These are phyloP conservation scores for Physaria fendleri DNA, from an alignment of 345 rosid genomes.

Conservation along the genomic window DNA sequence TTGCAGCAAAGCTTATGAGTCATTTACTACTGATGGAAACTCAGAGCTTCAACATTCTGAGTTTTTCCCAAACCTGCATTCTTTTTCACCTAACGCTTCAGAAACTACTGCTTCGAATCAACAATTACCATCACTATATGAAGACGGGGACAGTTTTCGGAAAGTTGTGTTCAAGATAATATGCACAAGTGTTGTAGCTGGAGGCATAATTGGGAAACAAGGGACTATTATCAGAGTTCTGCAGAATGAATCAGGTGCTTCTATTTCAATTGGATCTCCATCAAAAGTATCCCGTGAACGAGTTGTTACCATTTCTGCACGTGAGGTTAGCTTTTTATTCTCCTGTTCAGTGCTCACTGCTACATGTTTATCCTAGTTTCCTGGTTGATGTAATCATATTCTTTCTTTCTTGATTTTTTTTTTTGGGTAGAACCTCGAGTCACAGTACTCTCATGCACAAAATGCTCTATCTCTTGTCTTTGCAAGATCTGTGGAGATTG, in stretches of 20 bases:
- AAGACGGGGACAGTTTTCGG: constrained; percentile 11
- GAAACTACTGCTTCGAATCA: constrained; percentile 12
- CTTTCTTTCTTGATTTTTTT: not conserved
- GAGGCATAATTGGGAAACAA: constrained; percentile 62
- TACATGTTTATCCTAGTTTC: not conserved
- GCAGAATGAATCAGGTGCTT: constrained; percentile 58
- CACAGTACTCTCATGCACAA: constrained; percentile 54
- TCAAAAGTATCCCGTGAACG: constrained; percentile 33
- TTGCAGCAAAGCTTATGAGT: constrained; percentile 31
- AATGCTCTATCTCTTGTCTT: constrained; percentile 48
- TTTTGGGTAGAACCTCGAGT: constrained; percentile 37
- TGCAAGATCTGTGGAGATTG: constrained; percentile 48
- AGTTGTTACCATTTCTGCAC: constrained; percentile 51
- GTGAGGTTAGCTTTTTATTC: constrained; percentile 36
- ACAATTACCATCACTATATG: constrained; percentile 18
- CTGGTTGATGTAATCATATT: not conserved
- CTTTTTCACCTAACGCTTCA: constrained; percentile 28
- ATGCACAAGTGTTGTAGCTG: constrained; percentile 43
- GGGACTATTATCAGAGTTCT: constrained; percentile 50
- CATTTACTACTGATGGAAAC: not conserved
- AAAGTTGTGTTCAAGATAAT: constrained; percentile 49
- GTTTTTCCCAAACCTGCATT: constrained; percentile 45
- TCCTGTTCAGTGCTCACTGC: not conserved
- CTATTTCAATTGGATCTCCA: constrained; percentile 38
- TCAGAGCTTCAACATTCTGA: constrained; percentile 39